A percentile compares a stretch with the other conserved stretches of the same genome.
These are phyloP conservation scores for Populus tremula DNA, from an alignment of 345 rosid genomes.

Conservation along the genomic window DNA sequence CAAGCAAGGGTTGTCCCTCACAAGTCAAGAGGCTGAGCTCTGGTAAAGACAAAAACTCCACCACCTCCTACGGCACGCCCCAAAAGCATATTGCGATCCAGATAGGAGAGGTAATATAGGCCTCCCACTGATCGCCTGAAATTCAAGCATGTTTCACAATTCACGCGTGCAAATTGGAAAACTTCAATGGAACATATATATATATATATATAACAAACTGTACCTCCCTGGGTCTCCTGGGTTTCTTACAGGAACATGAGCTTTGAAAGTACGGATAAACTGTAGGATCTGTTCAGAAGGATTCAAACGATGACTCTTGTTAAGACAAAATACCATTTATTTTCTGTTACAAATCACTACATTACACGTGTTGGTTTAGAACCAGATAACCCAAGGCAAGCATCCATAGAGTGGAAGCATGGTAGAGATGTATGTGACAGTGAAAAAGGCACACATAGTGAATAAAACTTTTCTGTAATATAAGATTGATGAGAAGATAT, in stretches of 20 bases:
- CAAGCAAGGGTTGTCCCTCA: constrained; percentile 23
- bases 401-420: neutral
- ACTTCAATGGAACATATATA: neutral
- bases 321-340: neutral
- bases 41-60: constrained; percentile 84
- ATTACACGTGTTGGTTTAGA: neutral
- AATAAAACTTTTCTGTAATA: neutral
- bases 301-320: neutral
- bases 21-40: constrained; percentile 64
- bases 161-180: neutral
- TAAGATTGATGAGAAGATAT: neutral
- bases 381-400: neutral
- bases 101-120: constrained; percentile 80
- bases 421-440: neutral
- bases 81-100: constrained; percentile 73
- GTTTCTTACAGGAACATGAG: constrained; percentile 64
- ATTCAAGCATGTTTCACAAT: constrained; percentile 13
- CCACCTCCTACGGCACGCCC: constrained; percentile 94
- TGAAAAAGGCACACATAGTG: neutral
- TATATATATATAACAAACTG: neutral
- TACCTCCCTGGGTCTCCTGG: constrained; percentile 57
- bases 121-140: constrained; percentile 74
- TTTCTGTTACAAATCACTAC: neutral
- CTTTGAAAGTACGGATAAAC: constrained; percentile 67
- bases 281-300: constrained; percentile 63